Evolutionary conservation across 164 flowering plant species (phyloP), one percentile per base, ranked within the genome.

Genomic region (Kalanchoe fedtschenkoi): DNA sequence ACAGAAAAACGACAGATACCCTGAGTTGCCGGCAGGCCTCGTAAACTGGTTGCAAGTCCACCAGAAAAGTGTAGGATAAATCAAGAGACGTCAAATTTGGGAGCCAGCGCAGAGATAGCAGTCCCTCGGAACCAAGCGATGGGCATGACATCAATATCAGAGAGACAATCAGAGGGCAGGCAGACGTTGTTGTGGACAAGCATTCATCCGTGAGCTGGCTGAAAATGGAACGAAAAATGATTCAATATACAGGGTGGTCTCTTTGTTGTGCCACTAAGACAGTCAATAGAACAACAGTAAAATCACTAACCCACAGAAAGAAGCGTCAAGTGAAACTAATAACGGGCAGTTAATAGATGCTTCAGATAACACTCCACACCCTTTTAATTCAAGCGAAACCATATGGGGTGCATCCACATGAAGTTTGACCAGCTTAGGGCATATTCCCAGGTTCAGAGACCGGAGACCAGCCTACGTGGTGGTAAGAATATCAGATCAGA

Each of bases 131-230:
- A 70, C 96, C 91, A 77, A 93, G 73, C 43, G 95, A 87, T 22
- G 85, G 95, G 65, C 99, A 93, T 13, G 92, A 90, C 99, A 93
- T 93, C 76, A 93, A 73, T 56, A 93, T 81, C 46, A 93, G 68
- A 4, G 91, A 81, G 68, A 80, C 88, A 39, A 93, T 86, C 58
- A 76, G 73, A 39, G 90, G 86, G 74, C 95, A 93, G 24, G 89
- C 83, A 60, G 71, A 70, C 41, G 96, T 68, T 51, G 97, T 88
- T 34, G 92, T 90, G 63, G 92, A 82, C 69, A 93, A 78, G 78
- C 90, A 89, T 35, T 86, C 95, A 78, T 89, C 97, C 65, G 69
- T 79, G 35, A 93, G 91, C 76, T 85, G 96, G 80, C 98, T 93
- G 88, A 69, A 75, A 9, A 62, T 35, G n/a, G 46, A 58, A 24